phyloP scores from a whole-genome alignment of 164 flowering plant species.

The Annona cherimola region DNA sequence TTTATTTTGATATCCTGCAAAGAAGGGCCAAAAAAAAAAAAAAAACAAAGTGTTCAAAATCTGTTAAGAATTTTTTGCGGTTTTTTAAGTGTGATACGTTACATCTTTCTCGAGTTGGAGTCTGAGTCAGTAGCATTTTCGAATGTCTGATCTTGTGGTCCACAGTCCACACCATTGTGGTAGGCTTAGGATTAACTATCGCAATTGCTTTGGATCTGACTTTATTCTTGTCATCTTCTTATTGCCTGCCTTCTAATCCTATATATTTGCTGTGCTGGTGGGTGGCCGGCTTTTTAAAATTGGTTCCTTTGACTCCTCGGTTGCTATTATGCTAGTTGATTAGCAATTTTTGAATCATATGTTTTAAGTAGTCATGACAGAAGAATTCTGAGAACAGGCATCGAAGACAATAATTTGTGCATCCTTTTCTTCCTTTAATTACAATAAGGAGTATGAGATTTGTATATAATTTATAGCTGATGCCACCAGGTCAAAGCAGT shows the following conservation, averaged over 20 bases:
- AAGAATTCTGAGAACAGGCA: neutral
- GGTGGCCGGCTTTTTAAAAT: neutral
- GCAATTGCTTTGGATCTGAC: neutral
- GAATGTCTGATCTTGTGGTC: neutral
- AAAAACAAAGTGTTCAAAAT: too few species aligned
- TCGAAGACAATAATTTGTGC: neutral
- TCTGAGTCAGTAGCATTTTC: neutral
- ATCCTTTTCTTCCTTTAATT: too few species aligned
- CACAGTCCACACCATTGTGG: neutral
- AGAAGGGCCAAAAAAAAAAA: neutral
- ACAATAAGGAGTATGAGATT: neutral
- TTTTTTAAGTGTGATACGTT: neutral
- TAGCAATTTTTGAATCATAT: neutral
- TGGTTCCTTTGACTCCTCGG: neutral
- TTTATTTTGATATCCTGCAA: neutral
- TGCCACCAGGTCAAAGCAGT: neutral
- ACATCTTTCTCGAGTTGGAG: neutral
- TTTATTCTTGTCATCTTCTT: neutral
- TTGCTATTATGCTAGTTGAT: neutral
- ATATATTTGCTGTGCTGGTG: neutral
- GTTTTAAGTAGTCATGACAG: neutral
- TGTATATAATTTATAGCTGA: neutral
- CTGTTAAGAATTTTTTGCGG: neutral
- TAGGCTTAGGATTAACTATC: neutral
- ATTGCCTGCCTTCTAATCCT: neutral